Percentiles rank a stretch among this genome's conserved stretches.
Evolutionary conservation across 2,329 filamentous ascomycete genomes (phyloP).

Genomic region (Clonostachys rosea): DNA sequence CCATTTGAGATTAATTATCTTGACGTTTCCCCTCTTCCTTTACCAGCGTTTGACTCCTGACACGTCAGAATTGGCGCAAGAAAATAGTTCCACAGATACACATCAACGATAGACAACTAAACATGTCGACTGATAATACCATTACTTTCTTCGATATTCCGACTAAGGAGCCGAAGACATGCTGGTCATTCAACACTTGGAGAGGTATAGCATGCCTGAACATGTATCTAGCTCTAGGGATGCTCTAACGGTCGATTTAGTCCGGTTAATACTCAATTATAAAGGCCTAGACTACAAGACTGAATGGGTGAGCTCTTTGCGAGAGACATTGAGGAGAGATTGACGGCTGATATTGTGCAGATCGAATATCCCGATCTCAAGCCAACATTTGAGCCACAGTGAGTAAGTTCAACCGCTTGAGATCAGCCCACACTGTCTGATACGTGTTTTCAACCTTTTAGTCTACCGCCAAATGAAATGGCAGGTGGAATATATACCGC

Average conservation of each 20-base stretch:
- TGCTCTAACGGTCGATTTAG: constrained; percentile 23
- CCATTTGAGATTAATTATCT: no score
- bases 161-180: constrained; percentile 34
- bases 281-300: constrained; percentile 62
- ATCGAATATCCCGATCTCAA: constrained; percentile 60
- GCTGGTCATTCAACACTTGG: constrained; percentile 63
- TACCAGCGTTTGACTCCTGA: no score
- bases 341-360: constrained; percentile 9
- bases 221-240: neutral
- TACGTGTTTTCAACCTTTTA: neutral
- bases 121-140: constrained; percentile 16
- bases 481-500: constrained; percentile 39
- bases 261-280: constrained; percentile 57
- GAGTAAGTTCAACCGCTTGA: constrained; percentile 9
- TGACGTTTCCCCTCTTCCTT: no score
- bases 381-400: constrained; percentile 45
- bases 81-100: no score
- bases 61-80: no score
- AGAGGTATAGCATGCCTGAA: constrained; percentile 38
- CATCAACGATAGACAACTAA: neutral
- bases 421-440: neutral
- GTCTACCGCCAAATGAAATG: constrained; percentile 31
- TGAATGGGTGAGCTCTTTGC: constrained; percentile 37
- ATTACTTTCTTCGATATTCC: constrained; percentile 58
- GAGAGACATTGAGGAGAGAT: neutral